Conservation (phyloP, 2,329 filamentous ascomycete species). For the Cadophora malorum region DNA sequence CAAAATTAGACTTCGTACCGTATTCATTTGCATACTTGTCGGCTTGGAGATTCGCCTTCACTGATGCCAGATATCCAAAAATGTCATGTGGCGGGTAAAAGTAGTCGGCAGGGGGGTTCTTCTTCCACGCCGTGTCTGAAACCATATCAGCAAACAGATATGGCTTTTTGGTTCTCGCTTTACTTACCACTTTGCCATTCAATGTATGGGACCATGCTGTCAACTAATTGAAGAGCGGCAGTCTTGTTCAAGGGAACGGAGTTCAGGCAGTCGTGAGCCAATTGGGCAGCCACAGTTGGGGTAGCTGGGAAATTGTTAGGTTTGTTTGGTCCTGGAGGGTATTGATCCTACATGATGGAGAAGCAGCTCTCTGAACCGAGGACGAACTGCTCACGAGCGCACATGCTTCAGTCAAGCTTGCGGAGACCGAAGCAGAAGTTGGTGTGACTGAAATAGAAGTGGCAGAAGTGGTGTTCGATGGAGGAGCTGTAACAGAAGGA, state of each 20-base stretch:
- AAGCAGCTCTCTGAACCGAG: constrained; percentile 32
- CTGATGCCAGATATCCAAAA: constrained; percentile 52
- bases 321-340: too few relatives aligned
- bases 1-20: neutral
- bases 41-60: constrained; percentile 51
- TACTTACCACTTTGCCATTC: constrained; percentile 43
- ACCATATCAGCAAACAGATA: constrained; percentile 21
- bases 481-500: constrained; percentile 16
- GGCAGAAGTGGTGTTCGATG: neutral
- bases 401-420: constrained; percentile 35
- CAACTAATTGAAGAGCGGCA: constrained; percentile 39
- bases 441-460: neutral
- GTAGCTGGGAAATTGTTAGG: constrained; percentile 32
- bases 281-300: constrained; percentile 39
- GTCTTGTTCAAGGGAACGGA: constrained; percentile 41
- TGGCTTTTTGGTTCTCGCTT: neutral
- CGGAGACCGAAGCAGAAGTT: constrained; percentile 16
- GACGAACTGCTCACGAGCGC: constrained; percentile 40
- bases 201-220: constrained; percentile 40
- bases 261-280: constrained; percentile 43
- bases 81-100: constrained; percentile 57
- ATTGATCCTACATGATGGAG: constrained; percentile 35
- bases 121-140: constrained; percentile 47
- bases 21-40: constrained; percentile 58
- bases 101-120: constrained; percentile 59